Evolutionary conservation across 768 basidiomycete species (phyloP).

Genomic region (Amanita polypyramis): DNA sequence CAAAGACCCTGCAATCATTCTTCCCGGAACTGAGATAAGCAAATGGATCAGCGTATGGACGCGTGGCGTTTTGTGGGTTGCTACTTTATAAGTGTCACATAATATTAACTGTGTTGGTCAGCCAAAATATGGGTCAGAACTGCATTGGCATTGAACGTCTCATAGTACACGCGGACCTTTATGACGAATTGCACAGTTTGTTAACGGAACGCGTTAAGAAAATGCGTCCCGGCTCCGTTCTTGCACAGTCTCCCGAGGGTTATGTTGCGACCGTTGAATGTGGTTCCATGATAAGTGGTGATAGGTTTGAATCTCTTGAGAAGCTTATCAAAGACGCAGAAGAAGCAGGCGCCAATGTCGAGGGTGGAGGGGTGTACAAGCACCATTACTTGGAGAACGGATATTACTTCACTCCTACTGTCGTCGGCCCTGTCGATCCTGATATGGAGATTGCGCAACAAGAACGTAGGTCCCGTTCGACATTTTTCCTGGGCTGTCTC

Average conservation of each 20-base stretch:
- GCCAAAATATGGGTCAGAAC: conserved; percentile 91
- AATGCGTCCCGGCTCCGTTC: conserved; percentile 71
- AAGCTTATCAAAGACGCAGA: conserved; percentile 59
- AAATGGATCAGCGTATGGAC: conserved; percentile 78
- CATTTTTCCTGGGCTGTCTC: background rate
- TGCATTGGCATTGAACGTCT: conserved; percentile 96
- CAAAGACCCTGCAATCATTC: conserved; percentile 87
- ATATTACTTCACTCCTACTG: conserved; percentile 79
- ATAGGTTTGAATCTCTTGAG: conserved; percentile 62
- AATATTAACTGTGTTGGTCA: conserved; percentile 18
- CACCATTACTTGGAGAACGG: conserved; percentile 66
- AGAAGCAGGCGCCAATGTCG: conserved; percentile 50
- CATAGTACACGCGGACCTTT: conserved; percentile 71
- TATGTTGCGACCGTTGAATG: conserved; percentile 71
- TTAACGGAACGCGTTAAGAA: conserved; percentile 54
- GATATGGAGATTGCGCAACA: conserved; percentile 68
- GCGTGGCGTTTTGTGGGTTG: conserved; percentile 81
- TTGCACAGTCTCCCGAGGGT: conserved; percentile 55
- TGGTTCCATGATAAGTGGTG: conserved; percentile 76
- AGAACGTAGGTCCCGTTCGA: conserved; percentile 48
- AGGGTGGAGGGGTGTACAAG: conserved; percentile 54
- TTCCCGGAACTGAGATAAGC: conserved; percentile 75
- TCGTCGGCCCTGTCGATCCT: conserved; percentile 68
- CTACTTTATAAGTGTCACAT: background rate
- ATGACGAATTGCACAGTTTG: conserved; percentile 61